Conservation (phyloP, 352 stramenopile genomes). For the Albugo candida region DNA sequence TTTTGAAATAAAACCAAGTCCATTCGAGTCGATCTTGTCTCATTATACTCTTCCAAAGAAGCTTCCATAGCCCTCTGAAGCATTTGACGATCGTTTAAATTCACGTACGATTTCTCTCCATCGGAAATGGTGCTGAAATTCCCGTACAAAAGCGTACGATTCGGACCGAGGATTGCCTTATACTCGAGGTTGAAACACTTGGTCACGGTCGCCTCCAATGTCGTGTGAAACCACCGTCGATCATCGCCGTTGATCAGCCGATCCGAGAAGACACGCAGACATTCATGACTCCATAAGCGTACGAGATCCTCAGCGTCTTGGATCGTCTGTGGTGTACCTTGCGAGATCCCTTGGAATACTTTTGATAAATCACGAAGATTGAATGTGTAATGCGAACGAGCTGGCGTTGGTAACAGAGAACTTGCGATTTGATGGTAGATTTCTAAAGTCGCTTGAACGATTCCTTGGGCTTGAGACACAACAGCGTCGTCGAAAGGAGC, state of each 20-base stretch:
- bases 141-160: conserved; percentile 70
- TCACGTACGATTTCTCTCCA: conserved; percentile 61
- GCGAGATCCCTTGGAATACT: conserved; percentile 83
- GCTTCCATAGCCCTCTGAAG: conserved; percentile 76
- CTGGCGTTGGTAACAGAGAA: conserved; percentile 80
- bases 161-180: conserved; percentile 30
- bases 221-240: conserved; percentile 67
- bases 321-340: conserved; percentile 53
- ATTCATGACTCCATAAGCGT: conserved; percentile 83
- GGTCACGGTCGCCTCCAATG: conserved; percentile 44
- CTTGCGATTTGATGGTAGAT: conserved; percentile 85
- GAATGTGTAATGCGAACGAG: conserved; percentile 90
- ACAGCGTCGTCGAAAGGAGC: conserved; percentile 56
- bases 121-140: conserved; percentile 73
- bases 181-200: conserved; percentile 70
- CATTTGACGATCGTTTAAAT: conserved; percentile 65
- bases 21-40: conserved; percentile 87
- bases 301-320: conserved; percentile 76
- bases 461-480: conserved; percentile 40
- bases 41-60: conserved; percentile 92
- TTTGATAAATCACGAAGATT: conserved; percentile 87
- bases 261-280: conserved; percentile 80
- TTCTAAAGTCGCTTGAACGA: conserved; percentile 79
- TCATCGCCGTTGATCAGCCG: conserved; percentile 81
- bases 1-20: conserved; percentile 89